These are phyloP conservation scores for Colletotrichum trifolii DNA, from an alignment of 2,329 filamentous ascomycete species.

Conservation along the genomic window DNA sequence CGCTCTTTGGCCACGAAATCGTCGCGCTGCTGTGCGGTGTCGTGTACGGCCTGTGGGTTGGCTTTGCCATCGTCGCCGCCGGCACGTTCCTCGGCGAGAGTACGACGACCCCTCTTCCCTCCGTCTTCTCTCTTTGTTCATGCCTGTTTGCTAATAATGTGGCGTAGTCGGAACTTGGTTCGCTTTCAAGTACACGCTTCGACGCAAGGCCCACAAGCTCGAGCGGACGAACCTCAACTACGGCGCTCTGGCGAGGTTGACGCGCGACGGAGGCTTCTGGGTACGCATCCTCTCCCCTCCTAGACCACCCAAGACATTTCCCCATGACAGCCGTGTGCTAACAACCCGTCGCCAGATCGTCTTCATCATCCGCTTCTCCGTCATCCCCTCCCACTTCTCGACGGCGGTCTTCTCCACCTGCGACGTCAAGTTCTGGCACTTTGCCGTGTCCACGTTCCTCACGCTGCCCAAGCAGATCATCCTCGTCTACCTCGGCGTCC, in stretches of 20 bases:
- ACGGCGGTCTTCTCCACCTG: slow-evolving; percentile 56
- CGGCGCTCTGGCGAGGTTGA: slow-evolving; percentile 51
- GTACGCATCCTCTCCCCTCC: not conserved
- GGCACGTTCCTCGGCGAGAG: slow-evolving; percentile 54
- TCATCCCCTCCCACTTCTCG: slow-evolving; percentile 54
- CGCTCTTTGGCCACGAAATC: slow-evolving; percentile 55
- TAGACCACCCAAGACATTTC: too few relatives aligned
- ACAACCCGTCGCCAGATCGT: slow-evolving; percentile 41
- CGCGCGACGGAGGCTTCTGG: slow-evolving; percentile 54
- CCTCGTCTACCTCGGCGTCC: slow-evolving; percentile 53
- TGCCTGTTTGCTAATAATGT: not conserved
- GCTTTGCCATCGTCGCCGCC: slow-evolving; percentile 53
- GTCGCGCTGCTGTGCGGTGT: slow-evolving; percentile 54
- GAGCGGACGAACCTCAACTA: slow-evolving; percentile 55
- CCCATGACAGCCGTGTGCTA: accelerated
- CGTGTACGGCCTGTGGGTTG: slow-evolving; percentile 54
- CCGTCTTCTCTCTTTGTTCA: too few relatives aligned
- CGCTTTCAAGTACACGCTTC: slow-evolving; percentile 51
- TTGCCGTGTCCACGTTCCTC: slow-evolving; percentile 51
- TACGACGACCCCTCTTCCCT: not conserved
- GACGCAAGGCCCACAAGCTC: slow-evolving; percentile 48
- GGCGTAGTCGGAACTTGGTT: slow-evolving; percentile 50
- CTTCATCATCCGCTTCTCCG: slow-evolving; percentile 53
- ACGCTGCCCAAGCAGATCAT: slow-evolving; percentile 55
- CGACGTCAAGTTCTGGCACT: slow-evolving; percentile 54